phyloP scores from a whole-genome alignment of 1,284 basidiomycete genomes.

The Melampsora americana region DNA sequence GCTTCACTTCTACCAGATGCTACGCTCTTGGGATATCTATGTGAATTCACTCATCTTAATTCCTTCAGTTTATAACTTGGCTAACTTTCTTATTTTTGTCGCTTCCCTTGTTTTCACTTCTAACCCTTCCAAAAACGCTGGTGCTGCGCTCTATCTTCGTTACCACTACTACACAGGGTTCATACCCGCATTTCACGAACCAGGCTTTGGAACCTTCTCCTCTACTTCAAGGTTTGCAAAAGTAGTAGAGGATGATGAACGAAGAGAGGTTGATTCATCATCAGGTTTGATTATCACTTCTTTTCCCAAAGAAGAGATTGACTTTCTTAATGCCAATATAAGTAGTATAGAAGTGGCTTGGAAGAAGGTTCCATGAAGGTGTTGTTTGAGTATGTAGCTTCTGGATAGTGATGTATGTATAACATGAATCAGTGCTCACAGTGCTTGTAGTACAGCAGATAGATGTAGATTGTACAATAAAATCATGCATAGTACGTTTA shows the following conservation, averaged over 20 bases:
- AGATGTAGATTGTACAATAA: too few relatives aligned
- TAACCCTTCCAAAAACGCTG: not conserved
- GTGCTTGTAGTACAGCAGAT: too few relatives aligned
- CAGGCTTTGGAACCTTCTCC: too few relatives aligned
- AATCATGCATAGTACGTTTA: too few relatives aligned
- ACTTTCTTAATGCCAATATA: not conserved
- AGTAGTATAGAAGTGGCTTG: too few relatives aligned
- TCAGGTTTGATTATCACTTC: not conserved
- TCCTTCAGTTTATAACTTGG: not conserved
- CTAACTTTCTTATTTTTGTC: not conserved
- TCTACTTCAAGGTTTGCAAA: not conserved
- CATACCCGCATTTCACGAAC: constrained; percentile 9
- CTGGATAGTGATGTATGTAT: too few relatives aligned
- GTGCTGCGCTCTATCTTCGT: not conserved
- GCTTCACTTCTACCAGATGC: constrained; percentile 9
- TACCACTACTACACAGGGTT: not conserved
- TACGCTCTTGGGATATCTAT: constrained; percentile 7
- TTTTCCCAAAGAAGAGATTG: constrained; percentile 12
- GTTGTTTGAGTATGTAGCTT: too few relatives aligned
- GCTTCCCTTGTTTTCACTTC: too few relatives aligned
- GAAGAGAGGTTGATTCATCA: not conserved
- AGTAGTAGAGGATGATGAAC: not conserved
- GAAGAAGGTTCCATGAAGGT: too few relatives aligned
- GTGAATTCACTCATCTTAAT: not conserved
- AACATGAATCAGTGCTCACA: too few relatives aligned